phyloP scores from a whole-genome alignment of 257 asterid genomes.

The Gardenia jasminoides region DNA sequence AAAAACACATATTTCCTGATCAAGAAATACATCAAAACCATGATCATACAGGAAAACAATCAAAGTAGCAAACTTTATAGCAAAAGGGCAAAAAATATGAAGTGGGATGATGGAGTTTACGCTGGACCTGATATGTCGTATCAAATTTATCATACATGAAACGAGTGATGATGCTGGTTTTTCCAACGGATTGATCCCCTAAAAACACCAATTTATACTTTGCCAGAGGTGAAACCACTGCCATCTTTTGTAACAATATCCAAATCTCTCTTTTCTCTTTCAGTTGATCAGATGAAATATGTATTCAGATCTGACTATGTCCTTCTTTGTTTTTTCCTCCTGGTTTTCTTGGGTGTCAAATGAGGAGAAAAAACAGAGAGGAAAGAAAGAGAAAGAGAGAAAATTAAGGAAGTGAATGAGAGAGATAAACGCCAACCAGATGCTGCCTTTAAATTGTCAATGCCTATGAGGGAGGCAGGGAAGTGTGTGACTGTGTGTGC shows the following conservation, averaged over 20 bases:
- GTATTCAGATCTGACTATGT: slow-evolving; percentile 17
- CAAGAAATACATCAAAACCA: not conserved
- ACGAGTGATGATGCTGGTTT: slow-evolving; percentile 84
- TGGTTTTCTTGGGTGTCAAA: not conserved
- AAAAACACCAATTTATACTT: slow-evolving; percentile 75
- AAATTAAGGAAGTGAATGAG: slow-evolving; percentile 12
- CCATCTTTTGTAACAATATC: slow-evolving; percentile 32
- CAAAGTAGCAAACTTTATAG: not conserved
- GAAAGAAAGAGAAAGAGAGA: slow-evolving; percentile 6
- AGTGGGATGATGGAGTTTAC: not conserved
- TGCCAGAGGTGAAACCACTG: slow-evolving; percentile 78
- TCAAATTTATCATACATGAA: slow-evolving; percentile 83
- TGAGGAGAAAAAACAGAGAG: slow-evolving; percentile 14
- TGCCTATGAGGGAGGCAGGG: not conserved
- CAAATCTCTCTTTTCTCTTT: not conserved
- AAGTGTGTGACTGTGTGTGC: not conserved
- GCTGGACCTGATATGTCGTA: slow-evolving; percentile 65
- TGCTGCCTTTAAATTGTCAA: slow-evolving; percentile 19
- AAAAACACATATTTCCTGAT: not conserved
- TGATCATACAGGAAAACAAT: slow-evolving; percentile 1
- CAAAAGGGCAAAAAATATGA: not conserved
- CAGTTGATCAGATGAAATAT: slow-evolving; percentile 18
- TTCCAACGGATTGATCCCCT: slow-evolving; percentile 79
- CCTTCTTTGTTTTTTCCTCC: not conserved
- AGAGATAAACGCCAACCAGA: slow-evolving; percentile 8